Evolutionary conservation across 1,284 basidiomycete species (phyloP), one percentile per base, ranked within the genome.

Genomic region (Fomitopsis palustris): DNA sequence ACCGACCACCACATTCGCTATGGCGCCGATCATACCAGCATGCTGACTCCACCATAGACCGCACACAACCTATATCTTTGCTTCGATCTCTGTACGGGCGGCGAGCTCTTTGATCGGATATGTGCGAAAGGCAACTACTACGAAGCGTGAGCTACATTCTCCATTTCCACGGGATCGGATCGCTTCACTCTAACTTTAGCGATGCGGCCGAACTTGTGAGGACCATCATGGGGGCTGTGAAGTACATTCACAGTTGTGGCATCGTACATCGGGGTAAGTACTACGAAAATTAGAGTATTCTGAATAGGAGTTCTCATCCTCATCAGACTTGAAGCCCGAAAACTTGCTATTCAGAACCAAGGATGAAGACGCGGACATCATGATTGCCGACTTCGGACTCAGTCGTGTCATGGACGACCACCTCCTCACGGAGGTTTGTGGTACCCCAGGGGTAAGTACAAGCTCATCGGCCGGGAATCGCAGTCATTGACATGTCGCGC

Each of bases 61-160:
- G 81, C 92, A 27, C 93, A 97, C 77, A 98, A 98, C 70, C 84
- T 96, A 64, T 96, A 95, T 71, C 89, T 99, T 61, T 92, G 92
- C 65, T 98, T 97, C 72, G 96, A 98, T 75, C 85, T 99, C 14
- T 99, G 97, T 78, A 96, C 94, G 0, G 96, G 96, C 54, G 97
- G 96, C 45, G 96, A 99, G 76, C 86, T 99, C 21, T 99, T 99
- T 70, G 96, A 99, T 75, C 86, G 97, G 54, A 99, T 99, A 79
- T 99, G 96, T 72, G 94, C 96, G 27, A 93, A 96, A 72, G 96
- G 96, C 51, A 95, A 94, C 74, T 98, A 98, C 76, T 96, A 95
- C 72, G 96, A 98, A 75, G 87, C 87, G 90, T 93, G 64, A 64
- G 87, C 78, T 17, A n/a, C 42, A 35, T 53, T 60, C 41, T 17